Conservation (phyloP, 2,329 filamentous ascomycete genomes). For the Neofusicoccum sp. region DNA sequence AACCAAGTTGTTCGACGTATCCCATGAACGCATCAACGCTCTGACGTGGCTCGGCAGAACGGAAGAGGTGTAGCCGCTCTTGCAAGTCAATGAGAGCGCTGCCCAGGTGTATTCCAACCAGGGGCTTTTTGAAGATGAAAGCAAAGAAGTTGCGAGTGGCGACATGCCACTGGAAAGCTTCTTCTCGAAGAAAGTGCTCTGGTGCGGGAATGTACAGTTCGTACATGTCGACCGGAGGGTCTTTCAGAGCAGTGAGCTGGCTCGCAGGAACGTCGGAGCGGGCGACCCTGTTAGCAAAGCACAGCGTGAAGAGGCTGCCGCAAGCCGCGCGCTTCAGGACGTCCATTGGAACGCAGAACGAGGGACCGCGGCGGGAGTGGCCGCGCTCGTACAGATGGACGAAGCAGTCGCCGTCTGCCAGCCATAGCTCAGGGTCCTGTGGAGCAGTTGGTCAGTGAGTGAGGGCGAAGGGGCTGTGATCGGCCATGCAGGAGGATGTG, state of each 20-base stretch:
- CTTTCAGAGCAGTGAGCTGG: constrained; percentile 7
- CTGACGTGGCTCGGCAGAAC: constrained; percentile 53
- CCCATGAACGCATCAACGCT: constrained; percentile 64
- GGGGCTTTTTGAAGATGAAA: constrained; percentile 64
- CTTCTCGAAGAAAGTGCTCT: constrained; percentile 52
- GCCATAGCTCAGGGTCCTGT: constrained; percentile 74
- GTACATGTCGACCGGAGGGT: constrained; percentile 29
- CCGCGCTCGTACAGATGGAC: constrained; percentile 70
- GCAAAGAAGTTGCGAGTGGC: constrained; percentile 77
- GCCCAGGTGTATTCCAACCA: constrained; percentile 71
- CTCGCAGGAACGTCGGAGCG: neutral
- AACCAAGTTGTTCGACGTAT: constrained; percentile 71
- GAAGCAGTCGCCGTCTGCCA: constrained; percentile 67
- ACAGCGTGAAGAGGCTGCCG: constrained; percentile 59
- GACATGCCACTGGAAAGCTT: constrained; percentile 65
- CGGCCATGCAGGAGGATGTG: neutral
- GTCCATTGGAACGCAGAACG: constrained; percentile 66
- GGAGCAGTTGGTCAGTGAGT: neutral
- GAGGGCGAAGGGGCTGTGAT: neutral
- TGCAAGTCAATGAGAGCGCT: constrained; percentile 65
- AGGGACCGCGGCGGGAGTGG: constrained; percentile 65
- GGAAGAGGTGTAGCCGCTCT: constrained; percentile 65
- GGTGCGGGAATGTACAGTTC: constrained; percentile 74
- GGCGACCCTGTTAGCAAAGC: constrained; percentile 39
- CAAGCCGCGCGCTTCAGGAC: constrained; percentile 62